Evolutionary conservation across 768 basidiomycete genomes (phyloP), one percentile per base, ranked within the genome.

Genomic region (Chlorophyllum brunneum): DNA sequence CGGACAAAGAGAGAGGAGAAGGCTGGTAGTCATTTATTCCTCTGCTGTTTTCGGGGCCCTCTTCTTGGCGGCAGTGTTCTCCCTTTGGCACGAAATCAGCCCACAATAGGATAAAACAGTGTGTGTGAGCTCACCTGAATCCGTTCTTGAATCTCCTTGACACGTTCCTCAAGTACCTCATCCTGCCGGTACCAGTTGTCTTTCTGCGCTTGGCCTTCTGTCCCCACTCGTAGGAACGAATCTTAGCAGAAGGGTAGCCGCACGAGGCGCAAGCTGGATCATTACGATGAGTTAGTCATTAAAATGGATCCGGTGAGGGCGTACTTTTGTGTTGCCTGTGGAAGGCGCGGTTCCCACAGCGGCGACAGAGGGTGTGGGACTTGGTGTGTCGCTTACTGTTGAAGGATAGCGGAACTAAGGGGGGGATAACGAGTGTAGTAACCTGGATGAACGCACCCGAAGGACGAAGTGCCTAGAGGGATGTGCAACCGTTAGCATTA

Each of bases 121-220:
- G 18, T 18, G 29, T 1, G 3, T 4, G n/a, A 10, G 60, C 79
- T 46, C 55, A 90, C 92, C 88, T 83, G 85, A 95, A 98, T 51
- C 95, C 93, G 67, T 97, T 98, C 86, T 98, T 98, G 88, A 98
- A 98, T 61, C 92, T 82, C 68, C 95, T 83, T 63, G 88, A 85
- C 37, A 98, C 95, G 48, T 79, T 71, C 80, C 94, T 97, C 72
- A 98, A 80, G 81, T 93, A 85, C 55, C 78, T 76, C 94, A 97
- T 97, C 66, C 95, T 81, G 59, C 95, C 95, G 59, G 95, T 95
- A 55, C 97, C 97, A 54, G 97, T 98, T 42, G 95, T 98, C 86
- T 95, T 97, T 85, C 95, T 88, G 74, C 97, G 88, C 85, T 98
- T 98, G 49, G 97, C 97, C 83, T 99, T 99, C 69, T 85, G 81